Conservation (phyloP, 192 early-diverging fungal species). For the Backusella morwellensis region DNA sequence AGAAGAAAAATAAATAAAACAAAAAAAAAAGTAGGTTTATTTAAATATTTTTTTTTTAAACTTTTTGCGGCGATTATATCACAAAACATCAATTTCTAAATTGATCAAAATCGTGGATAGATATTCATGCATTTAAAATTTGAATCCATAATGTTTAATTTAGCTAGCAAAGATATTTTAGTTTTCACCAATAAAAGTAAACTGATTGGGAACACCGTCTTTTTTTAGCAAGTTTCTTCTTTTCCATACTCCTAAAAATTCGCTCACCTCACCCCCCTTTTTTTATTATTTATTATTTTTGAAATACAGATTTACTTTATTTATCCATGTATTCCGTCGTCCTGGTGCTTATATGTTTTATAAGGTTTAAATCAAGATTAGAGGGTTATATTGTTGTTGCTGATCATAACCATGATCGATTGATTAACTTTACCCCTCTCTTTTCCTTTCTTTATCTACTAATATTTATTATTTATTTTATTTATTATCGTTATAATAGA, state of each 20-base stretch:
- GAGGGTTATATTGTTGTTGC: neutral
- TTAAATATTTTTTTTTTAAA: constrained; percentile 1
- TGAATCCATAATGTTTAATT: neutral
- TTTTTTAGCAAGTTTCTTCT: neutral
- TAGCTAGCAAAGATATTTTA: neutral
- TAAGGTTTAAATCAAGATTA: neutral
- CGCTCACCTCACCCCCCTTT: neutral
- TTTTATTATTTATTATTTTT: neutral
- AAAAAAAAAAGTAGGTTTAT: constrained; percentile 1
- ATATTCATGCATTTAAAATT: constrained; percentile 1
- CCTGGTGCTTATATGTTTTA: neutral
- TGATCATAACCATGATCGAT: neutral
- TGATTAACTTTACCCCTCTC: neutral
- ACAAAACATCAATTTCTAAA: constrained; percentile 7
- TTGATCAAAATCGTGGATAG: neutral
- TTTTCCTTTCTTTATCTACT: neutral
- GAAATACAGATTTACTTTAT: neutral
- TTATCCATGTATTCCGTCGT: neutral
- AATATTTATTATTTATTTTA: neutral
- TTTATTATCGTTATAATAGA: neutral
- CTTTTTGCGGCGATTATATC: constrained; percentile 6
- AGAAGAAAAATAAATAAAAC: neutral
- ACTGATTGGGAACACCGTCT: neutral
- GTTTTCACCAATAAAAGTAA: constrained; percentile 1
- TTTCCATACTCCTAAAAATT: neutral